phyloP scores from a whole-genome alignment of 805 yeast species.

The Saturnispora sanitii region DNA sequence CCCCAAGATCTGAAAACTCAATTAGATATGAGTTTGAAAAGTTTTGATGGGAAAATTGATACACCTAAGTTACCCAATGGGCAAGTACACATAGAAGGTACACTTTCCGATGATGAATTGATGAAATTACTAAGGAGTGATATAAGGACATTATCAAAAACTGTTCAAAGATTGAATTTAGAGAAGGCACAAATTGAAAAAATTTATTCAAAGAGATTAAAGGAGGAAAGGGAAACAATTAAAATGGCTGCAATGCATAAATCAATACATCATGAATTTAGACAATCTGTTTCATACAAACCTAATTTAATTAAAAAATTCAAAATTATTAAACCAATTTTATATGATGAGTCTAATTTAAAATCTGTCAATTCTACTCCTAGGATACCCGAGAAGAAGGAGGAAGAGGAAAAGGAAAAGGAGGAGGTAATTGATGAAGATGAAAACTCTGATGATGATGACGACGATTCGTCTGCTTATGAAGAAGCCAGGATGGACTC shows the following conservation, averaged over 20 bases:
- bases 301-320: conserved; percentile 10
- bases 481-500: too few species aligned
- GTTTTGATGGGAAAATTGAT: conserved; percentile 4
- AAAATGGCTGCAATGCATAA: conserved; percentile 12
- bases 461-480: background rate
- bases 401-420: background rate
- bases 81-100: conserved; percentile 13
- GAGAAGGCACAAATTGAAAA: conserved; percentile 19
- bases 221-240: conserved; percentile 20
- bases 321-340: conserved; percentile 4
- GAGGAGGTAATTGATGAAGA: background rate
- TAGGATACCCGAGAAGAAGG: background rate
- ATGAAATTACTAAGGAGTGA: conserved; percentile 24
- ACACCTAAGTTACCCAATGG: too few species aligned
- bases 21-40: conserved; percentile 7
- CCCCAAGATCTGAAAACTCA: conserved; percentile 6
- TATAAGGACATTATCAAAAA: conserved; percentile 17
- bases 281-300: conserved; percentile 1
- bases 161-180: conserved; percentile 17
- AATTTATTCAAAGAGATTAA: conserved; percentile 16
- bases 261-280: conserved; percentile 13
- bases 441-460: background rate
- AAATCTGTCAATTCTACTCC: conserved; percentile 5
- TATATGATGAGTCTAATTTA: conserved; percentile 5
- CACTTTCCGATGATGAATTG: conserved; percentile 21